These are phyloP conservation scores for Aegilops bicornis DNA, from an alignment of 176 grass and related monocot genomes.

Conservation along the genomic window DNA sequence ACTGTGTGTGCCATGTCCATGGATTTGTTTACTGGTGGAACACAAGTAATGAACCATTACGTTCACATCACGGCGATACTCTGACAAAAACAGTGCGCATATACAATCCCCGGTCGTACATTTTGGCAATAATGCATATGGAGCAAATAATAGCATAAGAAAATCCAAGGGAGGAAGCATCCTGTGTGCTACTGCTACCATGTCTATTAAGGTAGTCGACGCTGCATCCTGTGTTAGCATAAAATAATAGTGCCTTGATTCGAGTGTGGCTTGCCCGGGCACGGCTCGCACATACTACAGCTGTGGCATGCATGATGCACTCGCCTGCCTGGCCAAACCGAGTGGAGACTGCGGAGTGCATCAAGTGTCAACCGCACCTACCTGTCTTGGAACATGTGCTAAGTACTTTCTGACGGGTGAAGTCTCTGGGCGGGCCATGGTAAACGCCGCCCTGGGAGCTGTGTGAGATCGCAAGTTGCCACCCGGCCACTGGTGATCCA, in stretches of 20 bases:
- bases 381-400: background rate
- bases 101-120: constrained; percentile 28
- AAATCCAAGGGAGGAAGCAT: constrained; percentile 27
- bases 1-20: background rate
- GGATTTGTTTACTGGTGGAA: constrained; percentile 25
- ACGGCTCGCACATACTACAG: constrained; percentile 22
- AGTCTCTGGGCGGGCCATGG: background rate
- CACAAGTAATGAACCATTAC: background rate
- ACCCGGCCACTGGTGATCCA: background rate
- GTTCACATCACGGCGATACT: constrained; percentile 49
- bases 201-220: background rate
- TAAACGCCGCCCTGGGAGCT: constrained; percentile 4
- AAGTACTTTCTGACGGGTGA: too few relatives aligned
- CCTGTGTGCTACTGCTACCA: background rate
- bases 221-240: background rate
- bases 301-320: background rate
- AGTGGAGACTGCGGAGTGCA: background rate
- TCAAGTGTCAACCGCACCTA: constrained; percentile 6
- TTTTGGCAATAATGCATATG: constrained; percentile 36
- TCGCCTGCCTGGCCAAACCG: background rate
- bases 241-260: background rate
- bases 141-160: background rate
- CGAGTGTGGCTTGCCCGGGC: background rate
- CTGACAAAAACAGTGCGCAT: background rate
- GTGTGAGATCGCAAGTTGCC: background rate